Percentiles rank a stretch among this genome's conserved stretches.
Evolutionary conservation across 129 eudicot species (phyloP).

Genomic region (Flaveria ramosissima): DNA sequence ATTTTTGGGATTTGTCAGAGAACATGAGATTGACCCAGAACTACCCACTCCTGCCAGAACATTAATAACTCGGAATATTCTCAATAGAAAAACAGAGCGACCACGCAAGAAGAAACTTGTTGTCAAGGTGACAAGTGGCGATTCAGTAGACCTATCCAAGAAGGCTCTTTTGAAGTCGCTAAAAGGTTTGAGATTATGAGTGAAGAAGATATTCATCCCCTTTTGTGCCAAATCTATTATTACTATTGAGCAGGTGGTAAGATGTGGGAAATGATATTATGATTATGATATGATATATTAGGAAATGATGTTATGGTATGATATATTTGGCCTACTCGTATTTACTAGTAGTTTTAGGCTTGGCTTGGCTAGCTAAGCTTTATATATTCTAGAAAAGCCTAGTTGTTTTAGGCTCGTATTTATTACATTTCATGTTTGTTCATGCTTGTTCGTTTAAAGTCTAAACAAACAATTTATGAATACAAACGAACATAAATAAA

Average conservation of each 20-base stretch:
- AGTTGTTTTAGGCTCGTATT: no score
- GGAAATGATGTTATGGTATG: neutral
- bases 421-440: no score
- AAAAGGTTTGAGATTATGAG: conserved; percentile 21
- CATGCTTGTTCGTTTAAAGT: no score
- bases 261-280: conserved; percentile 21
- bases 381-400: no score
- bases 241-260: conserved; percentile 15
- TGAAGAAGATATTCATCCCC: conserved; percentile 7
- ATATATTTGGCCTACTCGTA: conserved; percentile 1
- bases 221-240: conserved; percentile 20
- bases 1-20: conserved; percentile 40
- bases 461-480: no score
- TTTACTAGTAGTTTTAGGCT: neutral
- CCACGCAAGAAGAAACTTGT: conserved; percentile 1
- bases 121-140: conserved; percentile 28
- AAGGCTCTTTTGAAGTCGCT: conserved; percentile 35
- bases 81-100: conserved; percentile 31
- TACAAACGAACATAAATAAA: no score
- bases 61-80: conserved; percentile 45
- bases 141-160: conserved; percentile 38
- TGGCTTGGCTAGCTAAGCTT: conserved; percentile 4
- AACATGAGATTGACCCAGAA: conserved; percentile 61
- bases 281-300: neutral
- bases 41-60: conserved; percentile 60